Base-by-base conservation (phyloP, 1,139 yeast genomes). In the Lodderomyces metapsilosis region DNA sequence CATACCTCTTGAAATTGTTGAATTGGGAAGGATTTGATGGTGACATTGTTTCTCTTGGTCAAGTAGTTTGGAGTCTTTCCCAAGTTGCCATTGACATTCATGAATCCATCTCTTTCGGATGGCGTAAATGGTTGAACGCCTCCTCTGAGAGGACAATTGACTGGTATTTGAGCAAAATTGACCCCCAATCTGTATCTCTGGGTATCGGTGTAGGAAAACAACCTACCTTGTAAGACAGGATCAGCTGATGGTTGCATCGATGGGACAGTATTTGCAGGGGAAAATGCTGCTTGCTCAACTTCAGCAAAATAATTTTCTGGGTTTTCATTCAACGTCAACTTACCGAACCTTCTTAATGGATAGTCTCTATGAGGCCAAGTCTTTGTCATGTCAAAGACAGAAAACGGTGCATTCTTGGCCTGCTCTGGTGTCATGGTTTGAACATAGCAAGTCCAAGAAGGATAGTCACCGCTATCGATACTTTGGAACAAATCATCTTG, bases 201-300 rank as follows among this genome's bases (percentile, higher is more conserved):
- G 41, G 95, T 86, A 67, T 87, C 95, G 45, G 91, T 82, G 69
- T 87, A 87, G 30, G 95, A 84, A 66, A 86, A 87, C 53, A 87
- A 71, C 66, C 95, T 80, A 12, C 89, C 80, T 69, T 87, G 95
- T 62, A 87, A 73, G 38, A 87, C 95, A 37, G 95, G 92, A 61
- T 87, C 95, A 52, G 88, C 89, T 38, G 89, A 81, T 39, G 95
- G 78, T 64, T 84, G 88, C 76, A 84, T 81, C 53, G 84, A 87
- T 43, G 95, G 95, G 43, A 87, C 88, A 28, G 89, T 79, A 66
- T 86, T 88, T 31, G 89, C 76, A 46, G 95, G 95, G 35, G 89
- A 74, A 67, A 86, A 84, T 10, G 91, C 91, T 49, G 84, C 84
- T 66, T 84, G 89, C 66, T 84, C 92, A 55, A 83, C 82, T 61